Percentiles rank a stretch among this genome's conserved stretches.
These are phyloP conservation scores for Climacium dendroides DNA, from an alignment of 225 moss, liverwort and hornwort genomes.

Conservation along the genomic window DNA sequence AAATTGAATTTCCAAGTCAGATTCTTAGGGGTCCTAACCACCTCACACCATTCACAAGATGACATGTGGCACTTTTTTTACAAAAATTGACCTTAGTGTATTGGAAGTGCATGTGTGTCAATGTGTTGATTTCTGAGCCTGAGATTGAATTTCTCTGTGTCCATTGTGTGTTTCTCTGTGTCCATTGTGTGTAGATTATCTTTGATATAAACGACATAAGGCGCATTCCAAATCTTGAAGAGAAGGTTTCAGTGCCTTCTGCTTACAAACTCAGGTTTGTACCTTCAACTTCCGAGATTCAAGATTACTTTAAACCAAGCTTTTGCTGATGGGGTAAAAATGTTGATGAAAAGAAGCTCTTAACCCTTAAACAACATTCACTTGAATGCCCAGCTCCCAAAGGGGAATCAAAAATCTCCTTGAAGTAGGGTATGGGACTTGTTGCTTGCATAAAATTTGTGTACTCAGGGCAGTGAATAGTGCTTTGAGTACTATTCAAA, in stretches of 20 bases:
- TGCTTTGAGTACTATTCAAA: too few relatives aligned
- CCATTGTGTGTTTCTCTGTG: background rate
- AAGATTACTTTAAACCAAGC: background rate
- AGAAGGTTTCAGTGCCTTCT: background rate
- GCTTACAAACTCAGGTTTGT: constrained; percentile 3
- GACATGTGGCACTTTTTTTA: too few relatives aligned
- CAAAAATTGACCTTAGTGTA: too few relatives aligned
- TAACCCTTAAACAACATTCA: background rate
- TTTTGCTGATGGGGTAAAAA: background rate
- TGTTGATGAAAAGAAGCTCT: background rate
- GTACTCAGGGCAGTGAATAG: too few relatives aligned
- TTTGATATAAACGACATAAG: constrained; percentile 49
- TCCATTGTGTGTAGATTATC: constrained; percentile 26
- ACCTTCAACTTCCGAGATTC: background rate
- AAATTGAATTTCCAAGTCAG: too few relatives aligned
- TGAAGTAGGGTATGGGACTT: too few relatives aligned
- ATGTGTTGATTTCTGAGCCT: background rate
- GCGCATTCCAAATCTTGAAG: constrained; percentile 39
- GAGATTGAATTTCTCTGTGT: background rate
- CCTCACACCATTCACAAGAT: too few relatives aligned
- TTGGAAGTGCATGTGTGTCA: background rate
- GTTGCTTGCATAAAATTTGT: too few relatives aligned
- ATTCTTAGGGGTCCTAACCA: too few relatives aligned
- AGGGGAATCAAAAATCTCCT: too few relatives aligned
- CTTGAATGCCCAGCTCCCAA: background rate